These are phyloP conservation scores for Candida freyschussii DNA, from an alignment of 1,139 yeast species.

Conservation along the genomic window DNA sequence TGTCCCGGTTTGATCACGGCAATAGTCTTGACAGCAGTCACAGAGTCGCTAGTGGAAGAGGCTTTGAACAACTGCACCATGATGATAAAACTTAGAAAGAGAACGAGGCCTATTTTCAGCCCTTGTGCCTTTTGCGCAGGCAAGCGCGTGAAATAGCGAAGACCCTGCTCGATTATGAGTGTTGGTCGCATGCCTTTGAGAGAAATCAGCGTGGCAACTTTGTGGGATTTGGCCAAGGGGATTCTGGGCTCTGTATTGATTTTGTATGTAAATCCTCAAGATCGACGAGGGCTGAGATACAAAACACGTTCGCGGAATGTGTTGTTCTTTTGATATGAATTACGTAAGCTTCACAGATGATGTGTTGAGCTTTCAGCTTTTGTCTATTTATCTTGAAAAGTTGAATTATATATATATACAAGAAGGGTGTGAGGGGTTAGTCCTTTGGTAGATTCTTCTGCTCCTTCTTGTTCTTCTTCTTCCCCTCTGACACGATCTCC, in stretches of 20 bases:
- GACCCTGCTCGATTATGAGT: no score
- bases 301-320: no score
- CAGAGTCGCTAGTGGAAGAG: not conserved
- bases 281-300: no score
- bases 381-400: slow-evolving; percentile 1
- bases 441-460: slow-evolving; percentile 4
- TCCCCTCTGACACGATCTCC: slow-evolving; percentile 10
- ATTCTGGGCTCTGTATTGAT: no score
- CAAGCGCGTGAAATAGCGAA: slow-evolving; percentile 1
- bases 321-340: no score
- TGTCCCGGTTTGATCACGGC: slow-evolving; percentile 9
- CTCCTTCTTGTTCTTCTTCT: slow-evolving; percentile 7
- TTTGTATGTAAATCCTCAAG: no score
- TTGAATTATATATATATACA: not conserved
- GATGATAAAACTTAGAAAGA: slow-evolving; percentile 6
- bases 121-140: slow-evolving; percentile 5
- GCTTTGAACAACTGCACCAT: slow-evolving; percentile 4
- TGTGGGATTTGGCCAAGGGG: no score
- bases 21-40: slow-evolving; percentile 1
- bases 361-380: no score
- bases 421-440: no score
- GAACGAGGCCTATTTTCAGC: slow-evolving; percentile 4
- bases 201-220: no score
- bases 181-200: no score
- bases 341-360: no score